Evolutionary conservation across 164 flowering plant genomes (phyloP).

Genomic region (Piper betle): DNA sequence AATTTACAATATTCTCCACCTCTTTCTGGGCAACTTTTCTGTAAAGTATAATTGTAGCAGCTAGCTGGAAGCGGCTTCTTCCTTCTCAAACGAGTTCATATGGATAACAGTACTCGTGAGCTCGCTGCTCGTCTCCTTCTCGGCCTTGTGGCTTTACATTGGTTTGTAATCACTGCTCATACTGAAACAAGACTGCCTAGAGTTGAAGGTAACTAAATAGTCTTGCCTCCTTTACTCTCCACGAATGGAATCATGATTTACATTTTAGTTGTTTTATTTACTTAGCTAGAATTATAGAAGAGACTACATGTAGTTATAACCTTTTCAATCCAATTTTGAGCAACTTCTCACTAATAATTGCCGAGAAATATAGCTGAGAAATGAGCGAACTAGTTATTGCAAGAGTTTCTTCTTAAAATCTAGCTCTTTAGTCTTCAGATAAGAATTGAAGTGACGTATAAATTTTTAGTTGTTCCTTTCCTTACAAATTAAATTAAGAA

Average conservation of each 20-base stretch:
- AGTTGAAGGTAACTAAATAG: background rate
- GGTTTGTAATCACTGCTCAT: background rate
- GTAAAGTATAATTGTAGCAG: no score
- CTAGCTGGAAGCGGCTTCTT: background rate
- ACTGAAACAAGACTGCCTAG: background rate
- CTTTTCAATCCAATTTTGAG: background rate
- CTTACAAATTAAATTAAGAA: background rate
- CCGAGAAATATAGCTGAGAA: background rate
- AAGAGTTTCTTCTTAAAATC: background rate
- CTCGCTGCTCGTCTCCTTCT: background rate
- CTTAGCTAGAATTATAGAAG: background rate
- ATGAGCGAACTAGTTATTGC: background rate
- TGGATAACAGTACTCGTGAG: background rate
- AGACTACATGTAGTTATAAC: background rate
- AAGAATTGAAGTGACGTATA: background rate
- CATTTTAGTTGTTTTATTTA: background rate
- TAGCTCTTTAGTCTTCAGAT: background rate
- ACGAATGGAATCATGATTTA: background rate
- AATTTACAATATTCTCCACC: no score
- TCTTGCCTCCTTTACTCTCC: no score
- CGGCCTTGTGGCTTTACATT: background rate
- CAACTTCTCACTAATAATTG: background rate
- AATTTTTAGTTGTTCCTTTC: background rate
- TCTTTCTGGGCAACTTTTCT: no score
- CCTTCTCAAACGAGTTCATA: background rate